phyloP scores from a whole-genome alignment of 2,329 filamentous ascomycete genomes.

The Dothistroma pini region DNA sequence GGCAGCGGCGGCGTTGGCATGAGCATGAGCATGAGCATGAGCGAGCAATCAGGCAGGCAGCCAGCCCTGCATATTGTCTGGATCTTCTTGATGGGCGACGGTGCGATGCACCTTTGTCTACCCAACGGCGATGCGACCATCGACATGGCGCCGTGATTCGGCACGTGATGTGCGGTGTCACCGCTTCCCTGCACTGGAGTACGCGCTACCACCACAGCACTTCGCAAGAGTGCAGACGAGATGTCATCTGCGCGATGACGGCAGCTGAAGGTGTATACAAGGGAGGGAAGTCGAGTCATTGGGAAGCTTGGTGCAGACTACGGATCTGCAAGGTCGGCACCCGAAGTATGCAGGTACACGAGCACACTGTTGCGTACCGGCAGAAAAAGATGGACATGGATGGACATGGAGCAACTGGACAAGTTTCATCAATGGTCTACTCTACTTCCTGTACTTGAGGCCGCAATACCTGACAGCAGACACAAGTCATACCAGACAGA shows the following conservation, averaged over 20 bases:
- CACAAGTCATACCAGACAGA: slow-evolving; percentile 21
- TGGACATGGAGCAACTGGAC: slow-evolving; percentile 12
- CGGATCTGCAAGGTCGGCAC: not conserved
- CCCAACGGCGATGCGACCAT: not conserved
- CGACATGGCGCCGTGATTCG: not conserved
- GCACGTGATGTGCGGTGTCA: not conserved
- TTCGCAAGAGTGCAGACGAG: not conserved
- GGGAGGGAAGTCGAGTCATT: not conserved
- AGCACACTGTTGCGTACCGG: slow-evolving; percentile 24
- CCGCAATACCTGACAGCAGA: slow-evolving; percentile 17
- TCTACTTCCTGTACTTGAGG: slow-evolving; percentile 18
- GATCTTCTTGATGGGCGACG: not conserved
- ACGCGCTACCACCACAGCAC: not conserved
- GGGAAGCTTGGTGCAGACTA: not conserved
- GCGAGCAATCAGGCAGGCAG: not conserved
- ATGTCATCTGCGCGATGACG: not conserved
- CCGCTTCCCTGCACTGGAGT: not conserved
- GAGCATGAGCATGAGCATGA: slow-evolving; percentile 13
- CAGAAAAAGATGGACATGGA: slow-evolving; percentile 7
- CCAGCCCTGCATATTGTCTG: not conserved
- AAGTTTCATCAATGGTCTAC: slow-evolving; percentile 12
- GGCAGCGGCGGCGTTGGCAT: slow-evolving; percentile 3
- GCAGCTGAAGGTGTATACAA: not conserved
- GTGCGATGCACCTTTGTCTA: not conserved
- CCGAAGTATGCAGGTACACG: not conserved